Conservation (phyloP, 2,329 filamentous ascomycete species). For the Fusarium paranaense region DNA sequence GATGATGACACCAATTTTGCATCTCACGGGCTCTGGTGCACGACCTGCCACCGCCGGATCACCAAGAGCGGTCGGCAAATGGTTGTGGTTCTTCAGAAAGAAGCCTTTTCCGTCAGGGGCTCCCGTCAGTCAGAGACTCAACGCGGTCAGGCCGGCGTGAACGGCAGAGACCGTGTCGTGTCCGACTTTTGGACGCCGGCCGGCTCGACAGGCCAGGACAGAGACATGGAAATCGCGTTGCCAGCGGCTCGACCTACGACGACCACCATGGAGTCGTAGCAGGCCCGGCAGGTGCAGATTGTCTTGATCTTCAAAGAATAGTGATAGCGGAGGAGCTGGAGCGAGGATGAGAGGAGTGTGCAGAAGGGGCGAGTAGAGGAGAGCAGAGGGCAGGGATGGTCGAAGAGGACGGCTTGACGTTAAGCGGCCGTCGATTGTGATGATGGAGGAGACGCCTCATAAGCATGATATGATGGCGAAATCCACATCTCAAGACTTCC, state of each 20-base stretch:
- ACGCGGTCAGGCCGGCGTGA: conserved; percentile 32
- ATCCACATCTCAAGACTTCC: conserved; percentile 16
- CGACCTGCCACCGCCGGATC: conserved; percentile 35
- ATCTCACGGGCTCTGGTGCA: conserved; percentile 43
- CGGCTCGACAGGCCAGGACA: conserved; percentile 34
- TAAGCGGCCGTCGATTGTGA: conserved; percentile 10
- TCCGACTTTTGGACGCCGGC: conserved; percentile 36
- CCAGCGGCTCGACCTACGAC: conserved; percentile 34
- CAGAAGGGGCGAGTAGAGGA: conserved; percentile 17
- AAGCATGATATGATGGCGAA: conserved; percentile 15
- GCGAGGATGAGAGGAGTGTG: conserved; percentile 14
- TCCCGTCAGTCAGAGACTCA: conserved; percentile 30
- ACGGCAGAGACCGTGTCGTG: conserved; percentile 38
- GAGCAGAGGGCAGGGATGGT: conserved; percentile 10
- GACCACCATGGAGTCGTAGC: conserved; percentile 34
- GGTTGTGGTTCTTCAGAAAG: conserved; percentile 35
- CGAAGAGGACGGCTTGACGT: conserved; percentile 11
- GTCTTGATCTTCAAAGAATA: conserved; percentile 45
- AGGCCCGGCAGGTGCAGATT: conserved; percentile 44
- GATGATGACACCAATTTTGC: conserved; percentile 45
- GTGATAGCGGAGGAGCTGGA: conserved; percentile 33
- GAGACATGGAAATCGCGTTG: conserved; percentile 36
- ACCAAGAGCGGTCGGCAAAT: conserved; percentile 35
- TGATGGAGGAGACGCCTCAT: conserved; percentile 19
- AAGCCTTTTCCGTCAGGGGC: conserved; percentile 28